Evolutionary conservation across 1,139 yeast species (phyloP), one percentile per base, ranked within the genome.

Genomic region (Saccharomyces pastorianus): DNA sequence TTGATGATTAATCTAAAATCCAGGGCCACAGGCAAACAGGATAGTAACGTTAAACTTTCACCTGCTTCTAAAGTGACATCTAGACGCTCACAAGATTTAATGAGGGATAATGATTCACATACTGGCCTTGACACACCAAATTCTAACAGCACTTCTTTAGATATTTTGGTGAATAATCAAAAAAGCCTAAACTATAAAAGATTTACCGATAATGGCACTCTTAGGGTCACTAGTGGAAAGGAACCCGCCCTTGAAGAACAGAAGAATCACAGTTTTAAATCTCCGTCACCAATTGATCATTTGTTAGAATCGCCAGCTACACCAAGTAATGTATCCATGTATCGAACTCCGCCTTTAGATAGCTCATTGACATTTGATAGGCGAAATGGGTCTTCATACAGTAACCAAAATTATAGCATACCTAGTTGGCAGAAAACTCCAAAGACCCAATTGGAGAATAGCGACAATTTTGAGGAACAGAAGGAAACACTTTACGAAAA

Each of bases 1-100:
- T 4, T 52, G 17, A 52, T 52, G 26, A 48, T 46, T 6, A 49
- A 52, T 41, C 26, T 52, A n/a, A 52, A 52, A 26, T 20, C 51
- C 0, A 51, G 44, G 20, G 47, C 51, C 3, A 44, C 32, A 25
- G 7, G 23, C 32, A 23, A 41, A 44, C 17, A 46, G 25, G 41
- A 52, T 46, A 27, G 14, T 31, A n/a, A 11, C 25, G 28, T 6
- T 14, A 23, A n/a, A 14, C 42, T 31, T 31, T 56, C 59, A 9
- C 58, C n/a, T 0, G 7, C 25, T 1, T 11, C 51, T 2, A 52
- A 52, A 38, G 26, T 17, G 17, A 2, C 42, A 1, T 25, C 46
- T 4, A 11, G 23, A 26, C 2, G n/a, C 1, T 23, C 32, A 34
- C 46, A 38, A 17, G 31, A 42, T 14, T 32, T 38, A 38, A 6